phyloP scores from a whole-genome alignment of 1,139 yeast genomes.

The Candida sp. region DNA sequence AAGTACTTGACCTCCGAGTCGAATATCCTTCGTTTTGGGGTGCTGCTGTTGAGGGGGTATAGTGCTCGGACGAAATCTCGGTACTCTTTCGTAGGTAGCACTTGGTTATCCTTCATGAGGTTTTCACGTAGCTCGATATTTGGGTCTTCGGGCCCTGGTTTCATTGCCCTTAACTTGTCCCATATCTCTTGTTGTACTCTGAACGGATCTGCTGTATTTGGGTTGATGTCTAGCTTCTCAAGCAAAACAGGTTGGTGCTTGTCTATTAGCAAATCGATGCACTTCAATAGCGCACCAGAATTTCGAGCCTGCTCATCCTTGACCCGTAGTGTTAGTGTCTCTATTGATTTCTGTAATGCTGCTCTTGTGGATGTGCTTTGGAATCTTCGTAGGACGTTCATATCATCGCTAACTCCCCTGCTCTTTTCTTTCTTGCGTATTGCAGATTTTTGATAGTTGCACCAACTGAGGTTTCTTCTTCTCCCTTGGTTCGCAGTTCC shows the following conservation, averaged over 20 bases:
- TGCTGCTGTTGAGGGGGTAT: slow-evolving; percentile 29
- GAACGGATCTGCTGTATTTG: slow-evolving; percentile 5
- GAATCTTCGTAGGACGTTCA: slow-evolving; percentile 10
- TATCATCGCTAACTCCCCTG: slow-evolving; percentile 4
- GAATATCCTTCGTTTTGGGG: slow-evolving; percentile 1
- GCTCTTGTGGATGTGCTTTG: neutral
- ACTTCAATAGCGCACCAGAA: slow-evolving; percentile 14
- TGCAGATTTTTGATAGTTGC: neutral
- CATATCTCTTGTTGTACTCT: slow-evolving; percentile 13
- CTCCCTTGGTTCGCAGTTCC: neutral
- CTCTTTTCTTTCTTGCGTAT: neutral
- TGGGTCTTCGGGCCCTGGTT: neutral
- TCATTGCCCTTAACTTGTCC: slow-evolving; percentile 11
- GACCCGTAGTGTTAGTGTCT: slow-evolving; percentile 9
- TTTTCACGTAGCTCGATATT: slow-evolving; percentile 3
- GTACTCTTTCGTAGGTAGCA: slow-evolving; percentile 6
- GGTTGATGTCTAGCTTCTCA: slow-evolving; percentile 10
- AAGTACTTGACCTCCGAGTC: slow-evolving; percentile 7
- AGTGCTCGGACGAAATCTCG: slow-evolving; percentile 33
- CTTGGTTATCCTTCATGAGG: slow-evolving; percentile 1
- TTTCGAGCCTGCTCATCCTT: slow-evolving; percentile 9
- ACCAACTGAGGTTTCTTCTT: neutral
- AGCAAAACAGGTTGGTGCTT: slow-evolving; percentile 14
- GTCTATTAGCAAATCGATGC: slow-evolving; percentile 16
- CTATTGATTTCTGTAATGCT: slow-evolving; percentile 5